Evolutionary conservation across 179 eudicot species (phyloP).

Genomic region (Drosera spatulata): DNA sequence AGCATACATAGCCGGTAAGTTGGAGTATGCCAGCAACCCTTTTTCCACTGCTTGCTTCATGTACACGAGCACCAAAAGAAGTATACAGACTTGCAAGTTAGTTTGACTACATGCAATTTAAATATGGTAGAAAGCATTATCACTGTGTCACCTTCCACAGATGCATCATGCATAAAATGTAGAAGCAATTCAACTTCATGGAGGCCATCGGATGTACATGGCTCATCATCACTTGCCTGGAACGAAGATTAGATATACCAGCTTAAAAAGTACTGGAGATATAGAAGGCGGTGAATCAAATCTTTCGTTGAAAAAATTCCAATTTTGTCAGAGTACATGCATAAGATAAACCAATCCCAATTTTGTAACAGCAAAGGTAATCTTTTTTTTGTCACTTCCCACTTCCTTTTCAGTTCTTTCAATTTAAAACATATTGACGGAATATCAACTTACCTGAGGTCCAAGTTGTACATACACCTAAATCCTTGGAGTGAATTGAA

Average conservation of each 20-base stretch:
- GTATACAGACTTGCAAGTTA: neutral
- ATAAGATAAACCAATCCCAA: too few species aligned
- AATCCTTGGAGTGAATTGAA: slow-evolving; percentile 65
- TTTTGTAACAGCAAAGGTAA: too few species aligned
- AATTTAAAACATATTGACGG: too few species aligned
- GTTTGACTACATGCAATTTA: too few species aligned
- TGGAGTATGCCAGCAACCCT: slow-evolving; percentile 65
- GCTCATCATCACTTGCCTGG: slow-evolving; percentile 47
- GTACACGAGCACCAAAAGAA: slow-evolving; percentile 12
- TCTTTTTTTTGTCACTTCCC: neutral
- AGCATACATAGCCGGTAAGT: slow-evolving; percentile 59
- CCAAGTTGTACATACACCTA: slow-evolving; percentile 62
- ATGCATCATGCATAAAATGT: slow-evolving; percentile 59
- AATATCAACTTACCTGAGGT: slow-evolving; percentile 42
- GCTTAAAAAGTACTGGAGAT: too few species aligned
- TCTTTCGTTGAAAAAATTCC: too few species aligned
- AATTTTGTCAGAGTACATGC: too few species aligned
- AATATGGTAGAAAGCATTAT: neutral
- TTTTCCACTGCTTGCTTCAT: slow-evolving; percentile 71
- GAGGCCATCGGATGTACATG: slow-evolving; percentile 35
- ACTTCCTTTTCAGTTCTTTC: neutral
- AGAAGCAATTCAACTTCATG: slow-evolving; percentile 86
- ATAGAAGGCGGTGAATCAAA: too few species aligned
- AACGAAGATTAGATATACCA: too few species aligned
- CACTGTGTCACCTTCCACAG: slow-evolving; percentile 43